These are phyloP conservation scores for Candida boleticola DNA, from an alignment of 805 yeast genomes.

Conservation along the genomic window DNA sequence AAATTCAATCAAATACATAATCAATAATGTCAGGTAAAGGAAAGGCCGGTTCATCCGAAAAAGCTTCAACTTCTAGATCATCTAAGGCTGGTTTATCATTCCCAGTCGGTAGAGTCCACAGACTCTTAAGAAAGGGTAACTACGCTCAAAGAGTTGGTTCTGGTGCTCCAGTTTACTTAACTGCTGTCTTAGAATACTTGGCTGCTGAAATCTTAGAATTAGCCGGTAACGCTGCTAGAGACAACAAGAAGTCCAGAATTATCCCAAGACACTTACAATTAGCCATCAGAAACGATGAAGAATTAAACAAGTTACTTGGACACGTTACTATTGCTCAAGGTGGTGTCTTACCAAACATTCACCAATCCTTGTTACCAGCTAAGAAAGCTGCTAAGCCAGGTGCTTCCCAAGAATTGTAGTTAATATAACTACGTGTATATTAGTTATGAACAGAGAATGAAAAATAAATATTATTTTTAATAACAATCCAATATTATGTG, in stretches of 20 bases:
- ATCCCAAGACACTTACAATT: constrained; percentile 98
- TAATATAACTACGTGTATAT: constrained; percentile 7
- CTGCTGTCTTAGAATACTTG: constrained; percentile 94
- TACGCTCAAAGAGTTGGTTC: constrained; percentile 99
- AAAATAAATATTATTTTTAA: background rate
- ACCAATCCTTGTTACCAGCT: constrained; percentile 86
- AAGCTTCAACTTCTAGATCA: constrained; percentile 97
- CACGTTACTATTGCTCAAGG: constrained; percentile 98
- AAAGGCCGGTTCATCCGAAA: constrained; percentile 92
- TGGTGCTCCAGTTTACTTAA: constrained; percentile 97
- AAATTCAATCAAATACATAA: constrained; percentile 8
- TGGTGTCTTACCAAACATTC: constrained; percentile 98
- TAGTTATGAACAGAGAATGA: constrained; percentile 9
- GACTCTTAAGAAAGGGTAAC: constrained; percentile 94
- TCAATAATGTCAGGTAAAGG: constrained; percentile 78
- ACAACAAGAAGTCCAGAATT: constrained; percentile 98
- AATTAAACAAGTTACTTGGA: constrained; percentile 87
- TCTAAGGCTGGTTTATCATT: constrained; percentile 97
- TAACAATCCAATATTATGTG: too few species aligned
- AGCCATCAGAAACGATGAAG: constrained; percentile 99
- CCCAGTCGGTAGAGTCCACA: constrained; percentile 99
- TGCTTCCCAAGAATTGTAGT: constrained; percentile 66
- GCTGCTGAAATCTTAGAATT: constrained; percentile 97
- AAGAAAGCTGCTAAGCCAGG: constrained; percentile 59
- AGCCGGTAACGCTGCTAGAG: constrained; percentile 99